phyloP scores from a whole-genome alignment of 768 basidiomycete species.

The Podaxis carcinomalis region DNA sequence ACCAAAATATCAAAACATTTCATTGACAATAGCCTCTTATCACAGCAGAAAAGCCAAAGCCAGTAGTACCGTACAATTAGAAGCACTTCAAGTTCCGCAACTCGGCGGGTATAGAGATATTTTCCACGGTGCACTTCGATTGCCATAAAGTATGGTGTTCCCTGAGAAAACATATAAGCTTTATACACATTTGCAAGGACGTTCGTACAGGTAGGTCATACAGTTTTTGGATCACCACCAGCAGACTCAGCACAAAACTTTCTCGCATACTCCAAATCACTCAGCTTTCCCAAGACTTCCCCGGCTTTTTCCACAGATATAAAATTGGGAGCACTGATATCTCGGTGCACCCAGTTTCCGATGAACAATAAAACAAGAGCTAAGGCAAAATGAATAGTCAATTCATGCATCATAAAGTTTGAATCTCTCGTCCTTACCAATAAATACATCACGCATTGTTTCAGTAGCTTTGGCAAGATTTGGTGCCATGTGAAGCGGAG shows the following conservation, averaged over 20 bases:
- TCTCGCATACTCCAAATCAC: conserved; percentile 10
- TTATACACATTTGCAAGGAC: not conserved
- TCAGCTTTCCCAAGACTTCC: not conserved
- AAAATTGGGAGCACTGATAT: conserved; percentile 9
- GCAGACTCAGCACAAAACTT: not conserved
- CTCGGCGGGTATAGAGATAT: not conserved
- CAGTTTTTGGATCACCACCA: not conserved
- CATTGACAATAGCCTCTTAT: too few relatives aligned
- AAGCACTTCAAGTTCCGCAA: too few relatives aligned
- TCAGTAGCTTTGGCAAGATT: too few relatives aligned
- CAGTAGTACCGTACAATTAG: too few relatives aligned
- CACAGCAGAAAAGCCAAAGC: too few relatives aligned
- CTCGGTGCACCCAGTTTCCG: conserved; percentile 9
- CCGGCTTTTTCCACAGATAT: not conserved
- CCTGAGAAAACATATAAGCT: not conserved
- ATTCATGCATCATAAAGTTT: not conserved
- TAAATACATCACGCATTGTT: too few relatives aligned
- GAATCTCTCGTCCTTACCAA: not conserved
- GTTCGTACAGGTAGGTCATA: not conserved
- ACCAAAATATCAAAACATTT: too few relatives aligned
- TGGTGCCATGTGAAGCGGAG: too few relatives aligned
- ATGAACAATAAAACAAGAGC: conserved; percentile 7
- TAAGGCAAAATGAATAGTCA: not conserved
- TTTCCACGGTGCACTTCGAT: not conserved
- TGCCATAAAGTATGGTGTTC: not conserved